Conservation (phyloP, 2,329 filamentous ascomycete genomes). For the Beauveria rudraprayagi region DNA sequence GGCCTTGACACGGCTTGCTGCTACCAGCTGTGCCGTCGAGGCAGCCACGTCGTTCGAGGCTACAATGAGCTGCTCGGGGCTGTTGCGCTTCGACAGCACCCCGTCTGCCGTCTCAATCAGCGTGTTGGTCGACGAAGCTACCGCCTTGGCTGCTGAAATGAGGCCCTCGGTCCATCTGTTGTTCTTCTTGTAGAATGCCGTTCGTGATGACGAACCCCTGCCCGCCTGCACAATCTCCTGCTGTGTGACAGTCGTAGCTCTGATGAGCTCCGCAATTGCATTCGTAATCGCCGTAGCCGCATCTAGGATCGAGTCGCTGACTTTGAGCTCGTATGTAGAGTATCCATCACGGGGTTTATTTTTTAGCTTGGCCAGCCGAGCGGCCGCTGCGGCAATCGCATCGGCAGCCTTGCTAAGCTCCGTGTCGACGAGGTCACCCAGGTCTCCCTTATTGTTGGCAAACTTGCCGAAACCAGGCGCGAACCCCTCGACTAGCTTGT, state of each 20-base stretch:
- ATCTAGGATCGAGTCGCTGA: slow-evolving; percentile 90
- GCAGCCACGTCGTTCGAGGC: slow-evolving; percentile 96
- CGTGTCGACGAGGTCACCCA: slow-evolving; percentile 86
- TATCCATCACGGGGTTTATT: slow-evolving; percentile 96
- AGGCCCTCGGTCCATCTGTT: slow-evolving; percentile 98
- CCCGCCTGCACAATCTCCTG: slow-evolving; percentile 95
- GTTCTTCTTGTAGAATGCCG: slow-evolving; percentile 99
- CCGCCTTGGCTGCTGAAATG: slow-evolving; percentile 94
- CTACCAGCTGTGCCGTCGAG: slow-evolving; percentile 91
- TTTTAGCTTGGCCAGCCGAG: slow-evolving; percentile 81
- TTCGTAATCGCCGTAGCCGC: slow-evolving; percentile 89
- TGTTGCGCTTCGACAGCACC: slow-evolving; percentile 85
- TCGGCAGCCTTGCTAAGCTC: slow-evolving; percentile 91
- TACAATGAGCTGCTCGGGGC: slow-evolving; percentile 93
- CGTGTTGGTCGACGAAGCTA: slow-evolving; percentile 86
- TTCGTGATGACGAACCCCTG: slow-evolving; percentile 75
- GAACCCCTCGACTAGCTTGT: slow-evolving; percentile 86
- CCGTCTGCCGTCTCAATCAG: slow-evolving; percentile 97
- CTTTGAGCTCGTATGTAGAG: slow-evolving; percentile 91
- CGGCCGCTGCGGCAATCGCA: slow-evolving; percentile 86
- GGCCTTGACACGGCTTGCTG: slow-evolving; percentile 91
- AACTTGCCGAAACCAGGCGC: slow-evolving; percentile 82
- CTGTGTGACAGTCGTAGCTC: slow-evolving; percentile 85
- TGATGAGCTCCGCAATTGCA: slow-evolving; percentile 89
- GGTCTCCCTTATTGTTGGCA: slow-evolving; percentile 68